phyloP scores from a whole-genome alignment of 345 rosid species.

The Kandelia obovata region DNA sequence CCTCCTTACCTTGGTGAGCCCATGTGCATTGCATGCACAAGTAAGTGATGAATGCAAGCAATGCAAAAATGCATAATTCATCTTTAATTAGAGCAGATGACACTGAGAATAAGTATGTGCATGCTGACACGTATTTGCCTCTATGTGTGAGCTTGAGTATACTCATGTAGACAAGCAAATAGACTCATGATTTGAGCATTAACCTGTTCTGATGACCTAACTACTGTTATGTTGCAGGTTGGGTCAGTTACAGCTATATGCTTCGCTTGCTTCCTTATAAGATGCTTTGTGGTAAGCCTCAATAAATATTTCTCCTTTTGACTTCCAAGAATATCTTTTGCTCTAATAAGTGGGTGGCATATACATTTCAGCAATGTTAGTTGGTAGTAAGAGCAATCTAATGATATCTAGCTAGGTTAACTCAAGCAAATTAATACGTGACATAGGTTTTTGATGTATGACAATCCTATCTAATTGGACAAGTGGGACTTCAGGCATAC shows the following conservation, averaged over 20 bases:
- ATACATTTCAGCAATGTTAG: not conserved
- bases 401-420: no score
- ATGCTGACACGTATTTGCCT: no score
- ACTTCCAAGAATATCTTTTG: not conserved
- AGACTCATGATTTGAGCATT: not conserved
- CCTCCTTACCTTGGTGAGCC: no score
- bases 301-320: not conserved
- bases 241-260: constrained; percentile 98
- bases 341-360: not conserved
- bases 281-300: constrained; percentile 75
- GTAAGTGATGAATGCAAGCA: no score
- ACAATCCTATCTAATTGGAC: no score
- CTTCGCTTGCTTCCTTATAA: constrained; percentile 89
- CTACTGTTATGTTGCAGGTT: constrained; percentile 52
- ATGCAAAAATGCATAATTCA: no score
- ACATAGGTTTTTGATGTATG: not conserved
- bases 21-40: no score
- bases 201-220: constrained; percentile 8
- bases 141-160: not conserved
- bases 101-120: no score
- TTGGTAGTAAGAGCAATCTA: no score
- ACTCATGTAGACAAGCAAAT: not conserved
- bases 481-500: no score
- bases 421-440: not conserved
- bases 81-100: no score